Percentiles rank a stretch among this genome's conserved stretches.
These are phyloP conservation scores for Phalaenopsis aphrodite DNA, from an alignment of 106 monocot genomes.

Conservation along the genomic window DNA sequence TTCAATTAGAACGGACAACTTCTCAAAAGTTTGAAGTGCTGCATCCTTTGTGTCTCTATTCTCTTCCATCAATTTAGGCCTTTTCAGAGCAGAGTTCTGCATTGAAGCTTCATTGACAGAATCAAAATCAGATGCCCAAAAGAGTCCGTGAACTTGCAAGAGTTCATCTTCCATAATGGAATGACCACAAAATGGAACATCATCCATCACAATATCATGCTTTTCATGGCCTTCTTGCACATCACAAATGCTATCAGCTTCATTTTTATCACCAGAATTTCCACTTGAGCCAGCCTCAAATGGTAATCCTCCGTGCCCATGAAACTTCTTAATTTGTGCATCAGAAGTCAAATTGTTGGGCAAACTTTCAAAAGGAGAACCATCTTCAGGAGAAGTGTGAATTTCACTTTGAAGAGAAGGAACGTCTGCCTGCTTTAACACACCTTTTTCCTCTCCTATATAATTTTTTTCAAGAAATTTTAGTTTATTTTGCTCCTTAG, in stretches of 20 bases:
- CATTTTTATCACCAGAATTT: slow-evolving; percentile 6
- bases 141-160: slow-evolving; percentile 86
- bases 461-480: slow-evolving; percentile 17
- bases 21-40: slow-evolving; percentile 20
- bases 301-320: slow-evolving; percentile 12
- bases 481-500: slow-evolving; percentile 34
- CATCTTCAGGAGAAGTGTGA: neutral
- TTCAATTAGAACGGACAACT: slow-evolving; percentile 65
- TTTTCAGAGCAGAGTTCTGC: slow-evolving; percentile 27
- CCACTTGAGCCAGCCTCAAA: slow-evolving; percentile 4
- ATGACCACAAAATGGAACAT: slow-evolving; percentile 11
- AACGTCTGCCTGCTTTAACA: neutral
- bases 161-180: slow-evolving; percentile 64
- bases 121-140: slow-evolving; percentile 53
- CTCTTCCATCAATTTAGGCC: slow-evolving; percentile 24
- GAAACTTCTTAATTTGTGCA: slow-evolving; percentile 4
- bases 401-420: neutral
- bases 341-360: slow-evolving; percentile 5
- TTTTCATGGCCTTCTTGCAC: slow-evolving; percentile 19
- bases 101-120: slow-evolving; percentile 12
- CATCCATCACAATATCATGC: slow-evolving; percentile 18
- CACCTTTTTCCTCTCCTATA: neutral
- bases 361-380: slow-evolving; percentile 8
- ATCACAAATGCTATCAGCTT: neutral
- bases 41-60: slow-evolving; percentile 3